Evolutionary conservation across 768 basidiomycete species (phyloP).

Genomic region (Coprinopsis marcescibilis): DNA sequence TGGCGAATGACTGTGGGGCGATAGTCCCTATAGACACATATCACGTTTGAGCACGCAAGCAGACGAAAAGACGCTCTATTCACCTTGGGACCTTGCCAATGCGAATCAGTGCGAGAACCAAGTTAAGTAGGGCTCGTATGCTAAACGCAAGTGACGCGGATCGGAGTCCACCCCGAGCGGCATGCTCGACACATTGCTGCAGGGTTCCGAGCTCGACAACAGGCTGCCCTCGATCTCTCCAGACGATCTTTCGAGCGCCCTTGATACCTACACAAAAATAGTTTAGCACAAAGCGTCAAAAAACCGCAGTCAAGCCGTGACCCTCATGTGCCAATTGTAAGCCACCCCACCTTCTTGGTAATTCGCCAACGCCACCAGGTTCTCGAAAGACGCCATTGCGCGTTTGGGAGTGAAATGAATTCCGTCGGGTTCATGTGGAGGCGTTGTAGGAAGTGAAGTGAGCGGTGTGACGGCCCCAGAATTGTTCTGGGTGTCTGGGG

Average conservation of each 20-base stretch:
- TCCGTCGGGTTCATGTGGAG: slow-evolving; percentile 16
- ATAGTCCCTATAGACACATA: slow-evolving; percentile 39
- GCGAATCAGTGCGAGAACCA: slow-evolving; percentile 72
- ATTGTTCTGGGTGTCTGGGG: neutral
- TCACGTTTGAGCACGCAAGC: neutral
- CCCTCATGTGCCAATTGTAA: neutral
- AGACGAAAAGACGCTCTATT: slow-evolving; percentile 14
- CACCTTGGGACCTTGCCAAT: slow-evolving; percentile 65
- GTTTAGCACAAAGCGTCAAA: no score
- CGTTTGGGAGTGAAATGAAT: slow-evolving; percentile 48
- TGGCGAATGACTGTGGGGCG: slow-evolving; percentile 65
- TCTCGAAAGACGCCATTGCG: slow-evolving; percentile 76
- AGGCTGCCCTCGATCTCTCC: slow-evolving; percentile 75
- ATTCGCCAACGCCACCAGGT: slow-evolving; percentile 79
- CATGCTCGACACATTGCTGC: slow-evolving; percentile 66
- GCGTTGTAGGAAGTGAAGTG: slow-evolving; percentile 4
- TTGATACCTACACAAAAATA: slow-evolving; percentile 31
- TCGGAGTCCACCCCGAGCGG: slow-evolving; percentile 61
- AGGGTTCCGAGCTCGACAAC: slow-evolving; percentile 60
- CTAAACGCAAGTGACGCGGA: slow-evolving; percentile 76
- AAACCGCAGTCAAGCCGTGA: no score
- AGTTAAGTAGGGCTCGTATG: slow-evolving; percentile 77
- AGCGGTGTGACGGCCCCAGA: neutral
- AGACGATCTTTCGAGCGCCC: slow-evolving; percentile 74
- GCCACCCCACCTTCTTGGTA: slow-evolving; percentile 51